These are phyloP conservation scores for Populus tremula DNA, from an alignment of 345 rosid genomes.

Conservation along the genomic window DNA sequence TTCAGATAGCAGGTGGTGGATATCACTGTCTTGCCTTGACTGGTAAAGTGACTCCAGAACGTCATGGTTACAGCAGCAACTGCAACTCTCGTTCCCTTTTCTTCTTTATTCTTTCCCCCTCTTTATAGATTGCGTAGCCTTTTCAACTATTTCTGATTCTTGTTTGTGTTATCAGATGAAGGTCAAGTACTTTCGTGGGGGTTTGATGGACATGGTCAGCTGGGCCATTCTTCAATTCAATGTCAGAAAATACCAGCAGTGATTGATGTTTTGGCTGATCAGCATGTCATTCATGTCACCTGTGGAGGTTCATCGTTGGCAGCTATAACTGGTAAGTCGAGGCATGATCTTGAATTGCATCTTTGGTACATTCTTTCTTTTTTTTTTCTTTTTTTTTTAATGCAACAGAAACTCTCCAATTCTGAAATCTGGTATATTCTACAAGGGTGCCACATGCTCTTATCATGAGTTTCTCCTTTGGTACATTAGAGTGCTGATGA, in stretches of 20 bases:
- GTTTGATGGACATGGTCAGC: slow-evolving; percentile 88
- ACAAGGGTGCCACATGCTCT: background rate
- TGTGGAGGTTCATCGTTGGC: slow-evolving; percentile 94
- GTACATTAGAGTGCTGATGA: background rate
- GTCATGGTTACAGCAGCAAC: background rate
- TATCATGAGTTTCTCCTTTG: background rate
- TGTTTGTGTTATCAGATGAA: slow-evolving; percentile 50
- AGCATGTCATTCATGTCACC: slow-evolving; percentile 54
- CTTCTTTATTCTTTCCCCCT: background rate
- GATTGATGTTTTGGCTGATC: slow-evolving; percentile 63
- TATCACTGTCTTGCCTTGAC: slow-evolving; percentile 90
- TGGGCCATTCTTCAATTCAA: slow-evolving; percentile 61
- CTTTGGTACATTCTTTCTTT: background rate
- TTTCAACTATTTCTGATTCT: background rate
- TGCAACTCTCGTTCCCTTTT: background rate
- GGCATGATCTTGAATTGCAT: background rate
- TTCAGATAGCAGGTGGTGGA: slow-evolving; percentile 85
- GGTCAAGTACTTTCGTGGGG: slow-evolving; percentile 95
- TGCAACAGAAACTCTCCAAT: background rate
- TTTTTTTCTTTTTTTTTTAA: too few relatives aligned
- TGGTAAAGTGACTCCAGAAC: slow-evolving; percentile 37
- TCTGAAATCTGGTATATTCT: background rate
- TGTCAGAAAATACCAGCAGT: slow-evolving; percentile 54
- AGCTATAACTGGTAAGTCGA: slow-evolving; percentile 60
- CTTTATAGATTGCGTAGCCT: background rate